phyloP scores from a whole-genome alignment of 169 alveolate genomes.

The Cryptosporidium ubiquitum region DNA sequence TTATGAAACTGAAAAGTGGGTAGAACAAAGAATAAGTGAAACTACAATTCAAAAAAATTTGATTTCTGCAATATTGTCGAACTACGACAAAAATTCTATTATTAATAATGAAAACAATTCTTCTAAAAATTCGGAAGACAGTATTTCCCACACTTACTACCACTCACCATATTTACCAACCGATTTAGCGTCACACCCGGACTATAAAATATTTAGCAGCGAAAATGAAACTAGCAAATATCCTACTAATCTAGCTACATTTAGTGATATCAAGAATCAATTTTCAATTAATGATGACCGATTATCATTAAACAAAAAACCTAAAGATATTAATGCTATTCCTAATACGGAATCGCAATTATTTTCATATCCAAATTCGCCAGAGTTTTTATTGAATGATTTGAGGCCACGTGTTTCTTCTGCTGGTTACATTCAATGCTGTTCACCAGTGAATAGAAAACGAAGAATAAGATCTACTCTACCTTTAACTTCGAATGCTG shows the following conservation, averaged over 20 bases:
- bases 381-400: conserved; percentile 9
- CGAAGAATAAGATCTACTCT: conserved; percentile 57
- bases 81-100: neutral
- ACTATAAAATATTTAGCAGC: conserved; percentile 2
- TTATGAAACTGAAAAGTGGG: conserved; percentile 57
- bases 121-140: neutral
- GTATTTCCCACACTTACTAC: neutral
- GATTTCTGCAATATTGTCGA: neutral
- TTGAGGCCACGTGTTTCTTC: conserved; percentile 10
- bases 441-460: conserved; percentile 49
- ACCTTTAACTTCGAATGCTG: conserved; percentile 73
- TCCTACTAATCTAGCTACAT: neutral
- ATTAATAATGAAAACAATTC: neutral
- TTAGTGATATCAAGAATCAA: neutral
- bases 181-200: conserved; percentile 70
- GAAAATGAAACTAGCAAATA: conserved; percentile 19
- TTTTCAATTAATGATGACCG: neutral
- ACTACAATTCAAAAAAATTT: conserved; percentile 33
- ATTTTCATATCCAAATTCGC: conserved; percentile 11
- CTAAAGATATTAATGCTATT: neutral
- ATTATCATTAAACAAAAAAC: neutral
- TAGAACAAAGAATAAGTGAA: conserved; percentile 44
- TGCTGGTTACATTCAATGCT: conserved; percentile 26
- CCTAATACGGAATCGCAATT: neutral
- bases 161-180: conserved; percentile 73